phyloP scores from a whole-genome alignment of 202 grass and related monocot species.

The Carex sylvatica region DNA sequence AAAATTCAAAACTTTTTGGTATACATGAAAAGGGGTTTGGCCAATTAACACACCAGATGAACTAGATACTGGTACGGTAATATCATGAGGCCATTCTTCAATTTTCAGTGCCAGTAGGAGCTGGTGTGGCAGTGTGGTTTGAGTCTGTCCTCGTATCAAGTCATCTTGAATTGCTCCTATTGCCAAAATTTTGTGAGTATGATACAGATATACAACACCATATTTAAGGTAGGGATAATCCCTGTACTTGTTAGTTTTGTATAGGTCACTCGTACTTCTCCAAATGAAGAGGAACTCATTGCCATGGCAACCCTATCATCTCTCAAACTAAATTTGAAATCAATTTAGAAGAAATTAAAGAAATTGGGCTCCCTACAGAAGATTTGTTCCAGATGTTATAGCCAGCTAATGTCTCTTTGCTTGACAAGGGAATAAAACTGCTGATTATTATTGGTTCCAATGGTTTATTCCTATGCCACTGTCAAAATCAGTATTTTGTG shows the following conservation, averaged over 20 bases:
- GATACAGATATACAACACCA: slow-evolving; percentile 8
- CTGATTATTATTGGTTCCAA: slow-evolving; percentile 70
- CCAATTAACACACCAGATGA: background rate
- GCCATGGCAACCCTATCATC: slow-evolving; percentile 76
- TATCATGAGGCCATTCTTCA: slow-evolving; percentile 23
- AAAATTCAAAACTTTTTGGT: background rate
- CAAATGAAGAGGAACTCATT: slow-evolving; percentile 87
- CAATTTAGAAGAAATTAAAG: slow-evolving; percentile 29
- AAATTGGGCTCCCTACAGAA: slow-evolving; percentile 34
- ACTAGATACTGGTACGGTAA: slow-evolving; percentile 20
- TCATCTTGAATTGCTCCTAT: slow-evolving; percentile 63
- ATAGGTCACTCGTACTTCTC: slow-evolving; percentile 80
- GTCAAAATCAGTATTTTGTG: slow-evolving; percentile 44
- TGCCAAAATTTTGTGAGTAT: slow-evolving; percentile 61
- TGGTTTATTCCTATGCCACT: slow-evolving; percentile 73
- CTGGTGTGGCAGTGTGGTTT: slow-evolving; percentile 71
- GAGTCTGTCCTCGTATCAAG: slow-evolving; percentile 76
- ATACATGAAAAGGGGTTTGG: background rate
- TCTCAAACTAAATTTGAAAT: slow-evolving; percentile 38
- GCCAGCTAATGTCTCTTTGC: slow-evolving; percentile 64
- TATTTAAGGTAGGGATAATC: slow-evolving; percentile 22
- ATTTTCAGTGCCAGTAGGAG: slow-evolving; percentile 58
- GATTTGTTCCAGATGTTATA: slow-evolving; percentile 73
- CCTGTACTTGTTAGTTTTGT: slow-evolving; percentile 26
- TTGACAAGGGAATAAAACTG: slow-evolving; percentile 77